Base-by-base conservation (phyloP, 2,329 filamentous ascomycete species). In the Cladophialophora immunda region DNA sequence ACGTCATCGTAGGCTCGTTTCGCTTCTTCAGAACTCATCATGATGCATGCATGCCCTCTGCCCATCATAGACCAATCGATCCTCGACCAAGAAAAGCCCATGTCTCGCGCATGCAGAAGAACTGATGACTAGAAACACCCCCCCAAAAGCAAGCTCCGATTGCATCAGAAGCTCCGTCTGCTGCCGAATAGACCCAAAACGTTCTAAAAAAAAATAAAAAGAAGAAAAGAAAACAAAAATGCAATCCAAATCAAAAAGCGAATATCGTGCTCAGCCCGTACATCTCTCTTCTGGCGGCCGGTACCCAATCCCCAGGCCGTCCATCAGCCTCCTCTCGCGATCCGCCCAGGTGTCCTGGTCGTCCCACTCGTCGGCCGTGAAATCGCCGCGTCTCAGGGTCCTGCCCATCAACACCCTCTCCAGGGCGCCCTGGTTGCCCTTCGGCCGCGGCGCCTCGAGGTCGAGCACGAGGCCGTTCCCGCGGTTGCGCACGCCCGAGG, bases 291-390 rank as follows among this genome's bases (percentile, higher is more conserved):
- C 83, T 0, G 92, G 89, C 27, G 83, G 81, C 64, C 88, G 84
- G 84, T 87, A 93, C 55, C 85, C 83, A 67, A 97, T 79, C 0
- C 87, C 90, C 69, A 97, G 75, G 0, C 90, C 90, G 68, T 89
- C 86, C 83, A 98, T 96, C 0, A 97, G 90, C 68, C 88, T 86
- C 78, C 83, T 89, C 81, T 97, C 94, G 5, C 93, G 92, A 71
- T 90, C 89, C 75, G 89, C 83, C 72, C 85, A 85, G 9, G 88
- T 88, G 58, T 76, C 70, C 70, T 85, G 79, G 15, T 76, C 77
- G 36, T 76, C 74, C 62, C 70, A 69, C 59, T 75, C 1, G 96
- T 90, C 69, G 87, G 85, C 78, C 29, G 82, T 89, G 81, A 97
- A 94, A 4, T 92, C 92, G 69, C 90, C 89, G 75, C 88, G 83